Conservation (phyloP, 1,284 basidiomycete genomes). For the Wallemia hederae region DNA sequence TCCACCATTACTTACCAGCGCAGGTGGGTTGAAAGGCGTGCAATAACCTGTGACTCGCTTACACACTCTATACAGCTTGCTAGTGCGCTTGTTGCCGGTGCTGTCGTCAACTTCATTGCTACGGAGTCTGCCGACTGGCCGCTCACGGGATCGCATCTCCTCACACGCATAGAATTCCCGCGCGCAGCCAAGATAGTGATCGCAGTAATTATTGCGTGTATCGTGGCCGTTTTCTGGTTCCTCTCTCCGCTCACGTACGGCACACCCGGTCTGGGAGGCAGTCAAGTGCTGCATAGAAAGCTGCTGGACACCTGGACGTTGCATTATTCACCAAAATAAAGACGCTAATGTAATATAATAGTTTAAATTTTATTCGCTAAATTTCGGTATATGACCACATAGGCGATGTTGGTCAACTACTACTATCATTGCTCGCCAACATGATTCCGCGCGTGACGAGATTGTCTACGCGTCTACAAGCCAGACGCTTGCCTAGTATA, state of each 20-base stretch:
- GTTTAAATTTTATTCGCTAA: neutral
- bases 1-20: slow-evolving; percentile 90
- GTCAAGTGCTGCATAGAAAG: slow-evolving; percentile 37
- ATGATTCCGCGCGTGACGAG: neutral
- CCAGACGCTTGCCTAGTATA: neutral
- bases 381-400: neutral
- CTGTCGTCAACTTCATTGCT: slow-evolving; percentile 67
- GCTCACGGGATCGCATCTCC: slow-evolving; percentile 43
- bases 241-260: slow-evolving; percentile 72
- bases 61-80: slow-evolving; percentile 30
- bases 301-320: slow-evolving; percentile 48
- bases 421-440: neutral
- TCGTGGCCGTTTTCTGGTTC: slow-evolving; percentile 42
- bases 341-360: neutral
- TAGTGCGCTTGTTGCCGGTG: slow-evolving; percentile 66
- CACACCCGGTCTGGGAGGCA: slow-evolving; percentile 45
- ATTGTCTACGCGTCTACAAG: slow-evolving; percentile 1
- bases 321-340: slow-evolving; percentile 18
- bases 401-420: no score
- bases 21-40: slow-evolving; percentile 15
- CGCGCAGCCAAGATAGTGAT: slow-evolving; percentile 14
- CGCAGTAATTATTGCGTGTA: slow-evolving; percentile 23
- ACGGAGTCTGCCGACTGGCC: slow-evolving; percentile 84
- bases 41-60: neutral
- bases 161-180: slow-evolving; percentile 16